phyloP scores from a whole-genome alignment of 495 filamentous ascomycete genomes.

The Penicillium ucsense region DNA sequence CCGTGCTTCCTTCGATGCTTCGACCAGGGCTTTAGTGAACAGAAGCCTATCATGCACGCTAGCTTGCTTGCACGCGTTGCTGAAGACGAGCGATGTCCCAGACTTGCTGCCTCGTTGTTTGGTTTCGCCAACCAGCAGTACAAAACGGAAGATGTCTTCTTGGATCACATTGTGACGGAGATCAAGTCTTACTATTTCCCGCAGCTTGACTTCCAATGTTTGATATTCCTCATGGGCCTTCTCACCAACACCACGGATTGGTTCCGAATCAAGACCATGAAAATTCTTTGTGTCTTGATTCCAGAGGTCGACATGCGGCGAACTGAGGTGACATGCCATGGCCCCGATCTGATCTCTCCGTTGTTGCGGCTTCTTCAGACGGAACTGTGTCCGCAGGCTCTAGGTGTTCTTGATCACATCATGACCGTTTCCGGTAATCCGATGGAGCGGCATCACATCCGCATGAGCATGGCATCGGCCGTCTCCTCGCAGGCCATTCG shows the following conservation, averaged over 20 bases:
- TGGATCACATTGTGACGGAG: conserved; percentile 62
- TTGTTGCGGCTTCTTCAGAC: conserved; percentile 85
- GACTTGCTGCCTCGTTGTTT: conserved; percentile 46
- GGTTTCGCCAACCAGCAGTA: conserved; percentile 62
- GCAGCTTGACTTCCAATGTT: conserved; percentile 67
- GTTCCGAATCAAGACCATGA: conserved; percentile 89
- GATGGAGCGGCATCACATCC: conserved; percentile 84
- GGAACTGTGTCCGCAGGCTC: conserved; percentile 81
- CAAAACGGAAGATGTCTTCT: conserved; percentile 65
- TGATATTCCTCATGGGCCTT: conserved; percentile 86
- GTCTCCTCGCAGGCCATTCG: conserved; percentile 70
- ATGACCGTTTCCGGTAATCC: conserved; percentile 88
- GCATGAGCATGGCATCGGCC: conserved; percentile 87
- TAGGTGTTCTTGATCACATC: conserved; percentile 87
- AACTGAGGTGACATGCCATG: conserved; percentile 79
- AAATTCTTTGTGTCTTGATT: conserved; percentile 74
- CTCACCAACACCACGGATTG: conserved; percentile 79
- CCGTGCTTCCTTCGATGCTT: conserved; percentile 79
- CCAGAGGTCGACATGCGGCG: conserved; percentile 91
- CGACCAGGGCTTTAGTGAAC: conserved; percentile 50
- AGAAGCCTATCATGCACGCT: conserved; percentile 49
- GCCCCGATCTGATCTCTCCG: conserved; percentile 91
- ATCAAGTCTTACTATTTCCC: conserved; percentile 75
- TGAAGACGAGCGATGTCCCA: conserved; percentile 48
- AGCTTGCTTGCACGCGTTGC: conserved; percentile 61